Conservation (phyloP, 805 yeast species). For the Spathaspora boniae region DNA sequence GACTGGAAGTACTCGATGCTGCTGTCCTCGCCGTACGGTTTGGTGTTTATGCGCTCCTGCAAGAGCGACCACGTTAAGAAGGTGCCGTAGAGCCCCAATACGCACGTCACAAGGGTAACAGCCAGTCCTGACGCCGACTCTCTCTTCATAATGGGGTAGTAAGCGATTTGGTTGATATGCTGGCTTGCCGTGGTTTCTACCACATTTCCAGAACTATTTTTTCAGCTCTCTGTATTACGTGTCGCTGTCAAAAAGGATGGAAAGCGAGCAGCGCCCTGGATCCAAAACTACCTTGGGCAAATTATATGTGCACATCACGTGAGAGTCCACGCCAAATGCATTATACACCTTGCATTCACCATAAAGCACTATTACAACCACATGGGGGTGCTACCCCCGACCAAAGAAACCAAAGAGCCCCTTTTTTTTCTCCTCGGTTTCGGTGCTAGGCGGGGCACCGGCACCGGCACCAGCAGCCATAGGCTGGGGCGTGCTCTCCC, state of each 20-base stretch:
- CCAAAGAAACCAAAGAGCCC: constrained; percentile 78
- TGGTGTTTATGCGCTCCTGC: constrained; percentile 83
- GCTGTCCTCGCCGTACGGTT: constrained; percentile 54
- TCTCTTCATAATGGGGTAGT: not conserved
- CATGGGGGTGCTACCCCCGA: no score
- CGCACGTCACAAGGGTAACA: constrained; percentile 29
- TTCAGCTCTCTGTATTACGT: no score
- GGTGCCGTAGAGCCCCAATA: constrained; percentile 74
- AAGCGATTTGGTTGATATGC: not conserved
- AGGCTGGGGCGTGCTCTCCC: constrained; percentile 2
- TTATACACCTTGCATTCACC: no score
- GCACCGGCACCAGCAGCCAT: constrained; percentile 12
- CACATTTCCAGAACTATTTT: no score
- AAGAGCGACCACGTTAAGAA: constrained; percentile 89
- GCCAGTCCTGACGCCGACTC: constrained; percentile 15
- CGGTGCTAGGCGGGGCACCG: constrained; percentile 9
- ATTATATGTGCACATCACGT: no score
- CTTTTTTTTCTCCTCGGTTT: constrained; percentile 28
- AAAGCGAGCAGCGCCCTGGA: no score
- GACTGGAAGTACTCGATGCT: constrained; percentile 66
- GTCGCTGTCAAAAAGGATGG: no score
- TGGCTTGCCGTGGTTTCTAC: no score
- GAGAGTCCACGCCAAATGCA: no score
- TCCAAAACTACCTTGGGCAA: no score
- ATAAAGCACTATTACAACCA: no score